Conservation (phyloP, 108 stramenopile genomes). For the Cyclotella atomus region DNA sequence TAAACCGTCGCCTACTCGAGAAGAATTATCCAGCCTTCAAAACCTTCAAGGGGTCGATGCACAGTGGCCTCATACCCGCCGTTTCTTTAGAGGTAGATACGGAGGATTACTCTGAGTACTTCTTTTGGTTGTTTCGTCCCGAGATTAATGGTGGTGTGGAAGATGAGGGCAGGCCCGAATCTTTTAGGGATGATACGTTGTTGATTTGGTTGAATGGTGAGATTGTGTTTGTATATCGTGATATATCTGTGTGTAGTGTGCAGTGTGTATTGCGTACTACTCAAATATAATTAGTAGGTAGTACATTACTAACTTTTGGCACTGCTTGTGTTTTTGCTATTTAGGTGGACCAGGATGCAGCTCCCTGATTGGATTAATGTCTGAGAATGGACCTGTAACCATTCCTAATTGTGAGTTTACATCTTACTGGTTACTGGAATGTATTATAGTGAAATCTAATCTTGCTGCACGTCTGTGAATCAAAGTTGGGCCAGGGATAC, state of each 20-base stretch:
- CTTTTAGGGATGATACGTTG: constrained; percentile 51
- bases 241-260: background rate
- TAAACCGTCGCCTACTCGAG: constrained; percentile 17
- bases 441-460: no score
- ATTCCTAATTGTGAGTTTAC: constrained; percentile 23
- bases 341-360: constrained; percentile 17
- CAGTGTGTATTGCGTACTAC: background rate
- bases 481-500: constrained; percentile 34
- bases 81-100: background rate
- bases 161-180: constrained; percentile 1
- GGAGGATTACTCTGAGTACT: constrained; percentile 44
- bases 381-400: constrained; percentile 47
- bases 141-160: constrained; percentile 7
- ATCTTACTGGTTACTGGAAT: no score
- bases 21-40: constrained; percentile 16
- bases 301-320: no score
- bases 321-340: background rate
- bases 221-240: constrained; percentile 11
- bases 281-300: no score
- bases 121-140: constrained; percentile 49
- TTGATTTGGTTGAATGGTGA: constrained; percentile 53
- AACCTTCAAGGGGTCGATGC: constrained; percentile 27
- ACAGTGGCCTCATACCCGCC: constrained; percentile 18
- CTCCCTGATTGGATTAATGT: constrained; percentile 26
- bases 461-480: background rate